A percentile compares a stretch with the other conserved stretches of the same genome.
phyloP scores from a whole-genome alignment of 805 yeast genomes.

The Millerago galiae region DNA sequence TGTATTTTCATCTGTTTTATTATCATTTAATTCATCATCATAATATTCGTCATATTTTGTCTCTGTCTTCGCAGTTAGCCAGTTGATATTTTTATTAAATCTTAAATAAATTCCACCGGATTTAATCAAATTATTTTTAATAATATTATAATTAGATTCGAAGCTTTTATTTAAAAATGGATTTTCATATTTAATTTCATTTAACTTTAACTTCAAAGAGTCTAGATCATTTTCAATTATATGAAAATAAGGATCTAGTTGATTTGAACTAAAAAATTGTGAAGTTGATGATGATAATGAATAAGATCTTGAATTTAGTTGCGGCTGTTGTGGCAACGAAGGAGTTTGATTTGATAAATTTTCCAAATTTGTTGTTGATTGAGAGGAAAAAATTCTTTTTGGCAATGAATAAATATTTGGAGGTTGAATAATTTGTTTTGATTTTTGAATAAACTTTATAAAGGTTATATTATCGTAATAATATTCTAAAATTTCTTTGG shows the following conservation, averaged over 20 bases:
- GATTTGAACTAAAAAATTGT: constrained; percentile 16
- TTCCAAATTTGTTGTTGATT: constrained; percentile 20
- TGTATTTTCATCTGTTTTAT: neutral
- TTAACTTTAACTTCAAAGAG: constrained; percentile 18
- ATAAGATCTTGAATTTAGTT: constrained; percentile 9
- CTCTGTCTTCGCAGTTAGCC: constrained; percentile 24
- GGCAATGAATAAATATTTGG: constrained; percentile 14
- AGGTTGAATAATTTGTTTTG: constrained; percentile 20
- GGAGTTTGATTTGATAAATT: too few relatives aligned
- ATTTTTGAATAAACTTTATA: constrained; percentile 46
- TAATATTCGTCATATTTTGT: constrained; percentile 1
- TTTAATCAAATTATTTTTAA: constrained; percentile 14
- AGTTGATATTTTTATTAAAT: constrained; percentile 23
- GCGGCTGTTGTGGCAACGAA: constrained; percentile 1
- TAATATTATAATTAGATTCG: constrained; percentile 4
- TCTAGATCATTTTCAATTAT: constrained; percentile 25
- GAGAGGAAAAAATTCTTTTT: constrained; percentile 19
- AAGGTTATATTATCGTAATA: constrained; percentile 62
- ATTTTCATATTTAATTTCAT: constrained; percentile 4
- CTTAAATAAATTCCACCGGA: constrained; percentile 29
- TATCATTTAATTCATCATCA: neutral
- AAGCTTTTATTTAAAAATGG: constrained; percentile 12
- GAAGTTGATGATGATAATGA: constrained; percentile 22
- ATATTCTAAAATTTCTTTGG: constrained; percentile 44
- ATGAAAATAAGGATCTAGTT: constrained; percentile 32